phyloP scores from a whole-genome alignment of 108 stramenopile genomes.

The Fragilaria crotonensis region DNA sequence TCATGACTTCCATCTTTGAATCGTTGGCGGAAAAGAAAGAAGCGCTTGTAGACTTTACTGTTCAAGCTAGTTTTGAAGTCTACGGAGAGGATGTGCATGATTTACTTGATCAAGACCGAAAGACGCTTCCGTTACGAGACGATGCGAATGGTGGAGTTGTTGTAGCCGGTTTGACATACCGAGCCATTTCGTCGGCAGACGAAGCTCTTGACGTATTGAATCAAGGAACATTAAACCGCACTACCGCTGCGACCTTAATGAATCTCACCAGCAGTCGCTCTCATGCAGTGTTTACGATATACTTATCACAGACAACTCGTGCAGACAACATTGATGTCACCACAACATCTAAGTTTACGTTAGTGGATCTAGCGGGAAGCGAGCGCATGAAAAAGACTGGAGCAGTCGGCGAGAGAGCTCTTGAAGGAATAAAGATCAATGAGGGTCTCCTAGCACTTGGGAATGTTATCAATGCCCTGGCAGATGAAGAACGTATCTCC shows the following conservation, averaged over 20 bases:
- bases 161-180: slow-evolving; percentile 47
- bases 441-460: slow-evolving; percentile 94
- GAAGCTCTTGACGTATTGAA: slow-evolving; percentile 70
- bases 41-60: slow-evolving; percentile 31
- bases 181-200: slow-evolving; percentile 28
- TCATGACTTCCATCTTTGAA: slow-evolving; percentile 83
- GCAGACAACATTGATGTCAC: slow-evolving; percentile 56
- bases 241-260: slow-evolving; percentile 90
- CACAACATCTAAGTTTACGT: slow-evolving; percentile 70
- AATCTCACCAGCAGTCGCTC: slow-evolving; percentile 77
- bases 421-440: slow-evolving; percentile 94
- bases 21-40: slow-evolving; percentile 32
- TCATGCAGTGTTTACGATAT: slow-evolving; percentile 75
- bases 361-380: slow-evolving; percentile 87
- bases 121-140: slow-evolving; percentile 71
- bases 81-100: slow-evolving; percentile 93
- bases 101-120: slow-evolving; percentile 56
- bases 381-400: slow-evolving; percentile 95
- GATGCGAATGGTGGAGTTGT: slow-evolving; percentile 63
- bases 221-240: slow-evolving; percentile 85
- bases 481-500: slow-evolving; percentile 70
- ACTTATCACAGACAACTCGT: slow-evolving; percentile 47
- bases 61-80: slow-evolving; percentile 88
- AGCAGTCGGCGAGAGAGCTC: slow-evolving; percentile 75
- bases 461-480: slow-evolving; percentile 97